phyloP scores from a whole-genome alignment of 2,329 filamentous ascomycete genomes.

The Botrytis paeoniae region DNA sequence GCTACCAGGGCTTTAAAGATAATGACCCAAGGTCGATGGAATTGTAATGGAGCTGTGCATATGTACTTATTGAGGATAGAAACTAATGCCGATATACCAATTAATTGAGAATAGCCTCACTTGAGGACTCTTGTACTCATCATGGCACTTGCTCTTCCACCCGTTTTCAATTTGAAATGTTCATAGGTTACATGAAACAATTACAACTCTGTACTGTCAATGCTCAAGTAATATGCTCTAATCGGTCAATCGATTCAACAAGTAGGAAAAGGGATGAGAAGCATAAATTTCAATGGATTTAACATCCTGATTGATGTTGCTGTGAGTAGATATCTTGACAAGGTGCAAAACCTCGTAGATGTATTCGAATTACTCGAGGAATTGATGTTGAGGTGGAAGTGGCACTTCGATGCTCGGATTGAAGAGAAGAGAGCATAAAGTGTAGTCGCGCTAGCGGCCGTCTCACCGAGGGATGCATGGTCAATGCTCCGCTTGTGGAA shows the following conservation, averaged over 20 bases:
- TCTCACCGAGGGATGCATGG: neutral
- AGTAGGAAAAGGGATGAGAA: neutral
- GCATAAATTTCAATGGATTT: neutral
- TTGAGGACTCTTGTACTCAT: neutral
- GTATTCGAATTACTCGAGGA: neutral
- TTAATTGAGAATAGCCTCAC: neutral
- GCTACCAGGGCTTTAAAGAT: too few species aligned
- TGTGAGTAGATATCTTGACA: neutral
- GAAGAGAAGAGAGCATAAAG: neutral
- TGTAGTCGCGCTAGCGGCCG: neutral
- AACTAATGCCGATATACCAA: too few species aligned
- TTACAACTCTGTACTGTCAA: neutral
- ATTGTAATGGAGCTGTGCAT: neutral
- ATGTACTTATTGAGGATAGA: neutral
- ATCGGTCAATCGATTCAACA: neutral
- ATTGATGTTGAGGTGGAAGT: neutral
- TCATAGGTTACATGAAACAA: neutral
- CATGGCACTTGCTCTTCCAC: neutral
- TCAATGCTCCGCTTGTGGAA: neutral
- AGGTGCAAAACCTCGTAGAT: neutral
- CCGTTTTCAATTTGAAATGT: neutral
- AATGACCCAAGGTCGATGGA: neutral
- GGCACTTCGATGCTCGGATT: neutral
- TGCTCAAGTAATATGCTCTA: neutral
- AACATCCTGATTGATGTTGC: neutral